A percentile compares a stretch with the other conserved stretches of the same genome.
Evolutionary conservation across 768 basidiomycete species (phyloP).

Genomic region (Kwoniella newhampshirensis): DNA sequence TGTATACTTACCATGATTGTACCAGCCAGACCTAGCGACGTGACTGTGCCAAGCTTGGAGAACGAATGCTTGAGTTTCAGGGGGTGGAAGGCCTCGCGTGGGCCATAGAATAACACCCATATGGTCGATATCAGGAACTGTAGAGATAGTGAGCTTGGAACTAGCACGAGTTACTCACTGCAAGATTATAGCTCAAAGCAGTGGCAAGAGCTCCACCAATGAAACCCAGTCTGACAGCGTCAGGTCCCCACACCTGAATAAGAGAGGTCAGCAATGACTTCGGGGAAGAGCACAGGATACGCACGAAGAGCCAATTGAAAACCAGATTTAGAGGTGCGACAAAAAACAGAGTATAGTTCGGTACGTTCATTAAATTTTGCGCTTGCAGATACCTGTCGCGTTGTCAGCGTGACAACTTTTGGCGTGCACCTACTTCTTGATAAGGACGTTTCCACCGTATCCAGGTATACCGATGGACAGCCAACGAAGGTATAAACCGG

Average conservation of each 20-base stretch:
- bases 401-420: background rate
- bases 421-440: conserved; percentile 54
- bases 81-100: conserved; percentile 77
- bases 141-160: conserved; percentile 56
- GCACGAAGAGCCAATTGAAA: conserved; percentile 76
- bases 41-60: conserved; percentile 63
- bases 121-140: conserved; percentile 51
- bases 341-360: conserved; percentile 76
- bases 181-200: conserved; percentile 83
- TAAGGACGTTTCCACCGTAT: conserved; percentile 62
- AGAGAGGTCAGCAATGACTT: conserved; percentile 1
- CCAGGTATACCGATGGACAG: conserved; percentile 77
- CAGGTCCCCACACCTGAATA: conserved; percentile 78
- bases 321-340: conserved; percentile 82
- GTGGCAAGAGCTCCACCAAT: conserved; percentile 90
- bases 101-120: conserved; percentile 55
- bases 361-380: conserved; percentile 79
- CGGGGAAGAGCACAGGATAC: conserved; percentile 9
- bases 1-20: conserved; percentile 54
- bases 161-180: conserved; percentile 53
- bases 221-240: conserved; percentile 75
- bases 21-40: conserved; percentile 63
- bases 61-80: conserved; percentile 67
- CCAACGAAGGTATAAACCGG: conserved; percentile 73
- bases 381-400: conserved; percentile 74